Percentiles rank a stretch among this genome's conserved stretches.
Conservation (phyloP, 2,329 filamentous ascomycete species). For the Aspergillus puulaauensis region DNA sequence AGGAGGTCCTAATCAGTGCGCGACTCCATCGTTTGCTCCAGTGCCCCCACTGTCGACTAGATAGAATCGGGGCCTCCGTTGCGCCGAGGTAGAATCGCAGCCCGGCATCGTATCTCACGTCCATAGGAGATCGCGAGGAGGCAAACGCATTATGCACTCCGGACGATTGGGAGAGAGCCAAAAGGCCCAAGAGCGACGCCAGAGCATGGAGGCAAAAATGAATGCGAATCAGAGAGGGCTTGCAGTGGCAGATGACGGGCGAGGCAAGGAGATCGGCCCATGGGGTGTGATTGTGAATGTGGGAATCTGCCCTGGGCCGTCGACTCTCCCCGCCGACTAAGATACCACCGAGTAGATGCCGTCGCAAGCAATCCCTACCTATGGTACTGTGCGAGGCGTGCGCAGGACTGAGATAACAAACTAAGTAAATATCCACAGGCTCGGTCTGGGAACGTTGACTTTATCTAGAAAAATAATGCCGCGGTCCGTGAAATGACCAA, state of each 20-base stretch:
- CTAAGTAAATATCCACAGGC: background rate
- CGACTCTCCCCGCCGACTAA: background rate
- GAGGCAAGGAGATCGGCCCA: background rate
- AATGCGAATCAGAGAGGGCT: background rate
- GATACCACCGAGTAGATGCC: too few relatives aligned
- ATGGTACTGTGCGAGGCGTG: background rate
- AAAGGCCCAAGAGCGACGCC: background rate
- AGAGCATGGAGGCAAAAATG: background rate
- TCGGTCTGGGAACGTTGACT: background rate
- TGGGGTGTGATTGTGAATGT: background rate
- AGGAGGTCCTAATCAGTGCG: background rate
- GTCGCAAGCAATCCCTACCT: background rate
- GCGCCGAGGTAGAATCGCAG: background rate
- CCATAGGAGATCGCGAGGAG: too few relatives aligned
- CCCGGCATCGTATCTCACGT: too few relatives aligned
- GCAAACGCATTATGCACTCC: too few relatives aligned
- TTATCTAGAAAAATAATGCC: background rate
- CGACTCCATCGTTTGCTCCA: background rate
- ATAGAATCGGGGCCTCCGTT: background rate
- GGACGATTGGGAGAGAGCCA: background rate
- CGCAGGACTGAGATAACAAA: background rate
- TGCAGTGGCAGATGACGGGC: background rate
- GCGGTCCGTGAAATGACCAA: background rate
- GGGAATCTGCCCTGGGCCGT: background rate
- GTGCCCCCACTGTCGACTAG: conserved; percentile 2